phyloP scores from a whole-genome alignment of 2,329 filamentous ascomycete genomes.

The Tolypocladium tropicale region DNA sequence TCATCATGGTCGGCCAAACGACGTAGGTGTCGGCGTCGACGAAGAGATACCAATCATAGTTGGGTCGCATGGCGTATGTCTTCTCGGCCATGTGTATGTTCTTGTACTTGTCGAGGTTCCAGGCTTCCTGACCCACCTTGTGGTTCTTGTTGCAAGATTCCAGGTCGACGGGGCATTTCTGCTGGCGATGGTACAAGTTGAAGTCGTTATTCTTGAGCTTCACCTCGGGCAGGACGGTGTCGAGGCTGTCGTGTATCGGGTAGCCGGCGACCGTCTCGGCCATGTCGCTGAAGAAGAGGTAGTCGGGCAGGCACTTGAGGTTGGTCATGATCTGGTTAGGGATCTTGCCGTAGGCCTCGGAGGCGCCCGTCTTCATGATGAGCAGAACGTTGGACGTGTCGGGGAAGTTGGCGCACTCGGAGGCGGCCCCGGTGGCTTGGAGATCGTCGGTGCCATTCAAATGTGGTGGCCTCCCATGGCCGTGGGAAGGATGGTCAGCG shows the following conservation, averaged over 20 bases:
- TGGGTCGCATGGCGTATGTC: constrained; percentile 36
- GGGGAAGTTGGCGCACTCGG: constrained; percentile 28
- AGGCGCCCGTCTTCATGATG: constrained; percentile 48
- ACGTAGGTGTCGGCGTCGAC: constrained; percentile 50
- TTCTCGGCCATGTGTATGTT: constrained; percentile 50
- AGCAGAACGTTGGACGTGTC: constrained; percentile 36
- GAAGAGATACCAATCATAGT: constrained; percentile 49
- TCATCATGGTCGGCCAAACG: constrained; percentile 39
- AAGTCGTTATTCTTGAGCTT: constrained; percentile 39
- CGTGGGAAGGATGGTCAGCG: not conserved
- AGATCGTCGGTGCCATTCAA: not conserved
- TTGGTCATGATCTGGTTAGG: constrained; percentile 45
- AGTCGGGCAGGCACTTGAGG: constrained; percentile 37
- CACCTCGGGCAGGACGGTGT: constrained; percentile 30
- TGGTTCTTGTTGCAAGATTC: constrained; percentile 29
- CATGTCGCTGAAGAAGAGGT: constrained; percentile 49
- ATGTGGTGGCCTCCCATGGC: not conserved
- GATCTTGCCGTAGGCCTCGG: constrained; percentile 39
- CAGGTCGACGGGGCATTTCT: constrained; percentile 33
- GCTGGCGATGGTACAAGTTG: constrained; percentile 33
- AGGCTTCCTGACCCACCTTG: constrained; percentile 24
- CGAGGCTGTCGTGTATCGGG: constrained; percentile 35
- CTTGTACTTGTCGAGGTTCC: constrained; percentile 53
- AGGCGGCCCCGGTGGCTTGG: constrained; percentile 8
- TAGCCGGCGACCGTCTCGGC: constrained; percentile 34